Evolutionary conservation across 2,329 filamentous ascomycete genomes (phyloP), one percentile per base, ranked within the genome.

Genomic region (Metarhizium sp.): DNA sequence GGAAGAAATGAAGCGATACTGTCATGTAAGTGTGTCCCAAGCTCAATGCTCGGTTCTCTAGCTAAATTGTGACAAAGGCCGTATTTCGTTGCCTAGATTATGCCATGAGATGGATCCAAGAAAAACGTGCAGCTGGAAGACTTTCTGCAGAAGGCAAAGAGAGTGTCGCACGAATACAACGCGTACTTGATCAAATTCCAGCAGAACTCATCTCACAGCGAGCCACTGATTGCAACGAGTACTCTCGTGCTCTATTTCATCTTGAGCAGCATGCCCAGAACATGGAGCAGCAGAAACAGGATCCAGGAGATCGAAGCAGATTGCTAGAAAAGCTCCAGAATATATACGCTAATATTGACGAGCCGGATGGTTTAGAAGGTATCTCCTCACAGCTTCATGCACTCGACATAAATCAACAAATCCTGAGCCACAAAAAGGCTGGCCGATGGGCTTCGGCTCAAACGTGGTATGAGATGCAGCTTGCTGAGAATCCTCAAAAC

Each of bases 291-390:
- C 64, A 69, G n/a, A 73, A 73, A 38, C 66, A 73, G 30, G 75
- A 76, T 1, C 69, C 74, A 1, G 75, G 77, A 2, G 79, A 83
- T 25, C 73, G 80, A n/a, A 78, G 87, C 53, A 78, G 82, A 29
- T 77, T 94, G 4, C 81, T 95, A 57, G 83, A 90, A 61, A 83
- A 86, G 58, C 75, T 99, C 29, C 92, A 97, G 66, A 86, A 92
- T 53, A 96, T 99, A 18, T 99, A 99, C 69, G 90, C 90, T 1
- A 88, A 96, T 63, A 97, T 99, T 58, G 94, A 99, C 65, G 94
- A 99, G 63, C 95, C 94, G 0, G 94, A 99, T 69, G 92, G 92
- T 1, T 85, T 99, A 38, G 92, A 97, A 67, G 94, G 94, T 2
- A 92, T 99, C 58, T 95, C 92, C 1, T 85, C 90, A 20, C 88